Percentiles rank a stretch among this genome's conserved stretches.
phyloP scores from a whole-genome alignment of 2,329 filamentous ascomycete genomes.

The Exophiala xenobiotica region DNA sequence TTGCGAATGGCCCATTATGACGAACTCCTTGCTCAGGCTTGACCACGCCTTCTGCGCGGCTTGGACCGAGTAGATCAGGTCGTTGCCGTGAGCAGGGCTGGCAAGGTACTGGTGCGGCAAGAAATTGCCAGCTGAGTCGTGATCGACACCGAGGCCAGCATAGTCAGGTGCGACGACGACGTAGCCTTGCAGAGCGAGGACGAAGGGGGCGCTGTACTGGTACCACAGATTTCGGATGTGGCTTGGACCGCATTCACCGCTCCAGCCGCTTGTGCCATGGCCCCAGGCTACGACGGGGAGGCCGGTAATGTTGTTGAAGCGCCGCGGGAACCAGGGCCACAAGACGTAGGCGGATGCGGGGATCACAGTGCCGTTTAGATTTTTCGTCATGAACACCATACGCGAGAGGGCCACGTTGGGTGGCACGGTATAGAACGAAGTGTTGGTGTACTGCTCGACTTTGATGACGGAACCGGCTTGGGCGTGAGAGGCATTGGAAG shows the following conservation, averaged over 20 bases:
- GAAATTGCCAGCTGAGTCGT: slow-evolving; percentile 34
- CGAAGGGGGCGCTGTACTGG: slow-evolving; percentile 41
- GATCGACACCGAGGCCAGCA: slow-evolving; percentile 45
- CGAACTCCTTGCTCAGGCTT: slow-evolving; percentile 36
- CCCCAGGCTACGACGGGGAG: slow-evolving; percentile 43
- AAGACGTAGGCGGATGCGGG: slow-evolving; percentile 53
- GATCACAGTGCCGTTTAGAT: slow-evolving; percentile 45
- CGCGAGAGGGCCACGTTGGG: slow-evolving; percentile 47
- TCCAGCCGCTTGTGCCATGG: slow-evolving; percentile 48
- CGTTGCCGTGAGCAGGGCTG: slow-evolving; percentile 42
- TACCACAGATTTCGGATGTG: slow-evolving; percentile 44
- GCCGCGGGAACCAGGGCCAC: slow-evolving; percentile 46
- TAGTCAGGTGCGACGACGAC: slow-evolving; percentile 49
- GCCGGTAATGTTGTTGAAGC: slow-evolving; percentile 11
- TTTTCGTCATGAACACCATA: slow-evolving; percentile 49
- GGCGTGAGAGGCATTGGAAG: slow-evolving; percentile 25
- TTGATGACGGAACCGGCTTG: slow-evolving; percentile 43
- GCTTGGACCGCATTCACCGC: slow-evolving; percentile 43
- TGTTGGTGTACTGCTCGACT: slow-evolving; percentile 43
- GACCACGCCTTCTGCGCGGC: slow-evolving; percentile 46
- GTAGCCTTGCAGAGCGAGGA: slow-evolving; percentile 45
- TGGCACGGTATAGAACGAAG: slow-evolving; percentile 42
- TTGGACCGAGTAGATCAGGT: slow-evolving; percentile 44
- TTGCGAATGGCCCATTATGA: slow-evolving; percentile 50
- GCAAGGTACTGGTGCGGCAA: slow-evolving; percentile 46